Base-by-base conservation (phyloP, 305 asterid species). In the Fraxinus sp. region DNA sequence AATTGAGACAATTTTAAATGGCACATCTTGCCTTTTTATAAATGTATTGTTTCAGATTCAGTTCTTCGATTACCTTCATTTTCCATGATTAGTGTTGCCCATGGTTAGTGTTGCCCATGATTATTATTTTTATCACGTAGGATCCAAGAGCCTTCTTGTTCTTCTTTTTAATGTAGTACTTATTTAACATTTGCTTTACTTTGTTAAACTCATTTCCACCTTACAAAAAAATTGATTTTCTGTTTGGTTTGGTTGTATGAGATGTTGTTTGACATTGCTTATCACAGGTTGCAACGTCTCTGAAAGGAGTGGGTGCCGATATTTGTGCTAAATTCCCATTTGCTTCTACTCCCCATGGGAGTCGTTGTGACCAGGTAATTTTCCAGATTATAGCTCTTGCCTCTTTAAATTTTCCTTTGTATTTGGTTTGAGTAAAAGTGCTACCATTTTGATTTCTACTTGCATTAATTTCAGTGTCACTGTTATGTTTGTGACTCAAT, bases 401-500 rank as follows among this genome's bases (percentile, higher is more conserved):
- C 75, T 0, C 16, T 30, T 70, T 30, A 5, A 28, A 9, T 11
- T 70, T 28, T 28, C 75, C 77, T 2, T 9, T 79, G 80, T 16
- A 59, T 13, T 28, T 70, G 41, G 39, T 70, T 28, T 5, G 81
- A 24, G 84, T 35, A 10, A 77, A 52, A 70, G 71, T 39, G 39
- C 80, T 70, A 30, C 84, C 70, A 14, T 80, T 81, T 83, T 84
- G 85, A 86, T 83, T 80, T 76, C 49, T 62, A 73, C 5, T 66
- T 81, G 62, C 81, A 83, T 24, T 79, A 82, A 85, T 89, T 88
- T 83, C 96, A 96, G 99, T 96, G 99, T 87, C 98, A 96, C 90
- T 96, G 99, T 86, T 95, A 91, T 83, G 97, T 96, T 73, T 96
- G 98, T 73, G 98, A 95, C 89, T 84, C 92, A 57, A 85, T 91